Evolutionary conservation across 352 stramenopile genomes (phyloP).

Genomic region (Globisporangium rhizosaccharum): DNA sequence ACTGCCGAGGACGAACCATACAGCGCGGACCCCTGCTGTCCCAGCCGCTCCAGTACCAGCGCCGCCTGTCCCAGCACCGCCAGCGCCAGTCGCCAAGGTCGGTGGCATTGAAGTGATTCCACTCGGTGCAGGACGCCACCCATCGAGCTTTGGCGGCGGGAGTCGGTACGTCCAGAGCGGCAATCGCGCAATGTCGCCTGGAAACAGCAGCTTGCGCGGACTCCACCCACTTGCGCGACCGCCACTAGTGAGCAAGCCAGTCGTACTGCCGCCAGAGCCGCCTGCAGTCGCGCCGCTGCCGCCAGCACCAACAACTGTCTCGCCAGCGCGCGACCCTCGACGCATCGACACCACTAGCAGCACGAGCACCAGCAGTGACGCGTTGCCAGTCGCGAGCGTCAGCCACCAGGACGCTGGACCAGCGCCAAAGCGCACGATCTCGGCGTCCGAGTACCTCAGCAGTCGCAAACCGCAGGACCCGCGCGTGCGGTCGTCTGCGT

Average conservation of each 20-base stretch:
- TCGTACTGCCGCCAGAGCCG: background rate
- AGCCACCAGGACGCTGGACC: background rate
- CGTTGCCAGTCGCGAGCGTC: background rate
- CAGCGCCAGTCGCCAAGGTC: constrained; percentile 3
- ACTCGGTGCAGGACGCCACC: constrained; percentile 27
- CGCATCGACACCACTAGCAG: background rate
- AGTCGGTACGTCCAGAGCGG: constrained; percentile 67
- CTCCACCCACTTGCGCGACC: constrained; percentile 12
- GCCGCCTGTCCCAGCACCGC: background rate
- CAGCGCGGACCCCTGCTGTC: too few species aligned
- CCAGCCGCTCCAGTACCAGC: background rate
- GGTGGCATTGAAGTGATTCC: constrained; percentile 43
- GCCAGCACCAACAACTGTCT: too few species aligned
- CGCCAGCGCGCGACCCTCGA: too few species aligned
- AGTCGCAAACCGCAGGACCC: constrained; percentile 12
- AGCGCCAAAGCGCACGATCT: constrained; percentile 7
- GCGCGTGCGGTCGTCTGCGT: background rate
- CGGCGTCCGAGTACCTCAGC: constrained; percentile 10
- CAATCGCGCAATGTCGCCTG: constrained; percentile 24
- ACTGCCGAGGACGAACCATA: background rate
- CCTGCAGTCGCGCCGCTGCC: too few species aligned
- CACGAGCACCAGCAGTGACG: background rate
- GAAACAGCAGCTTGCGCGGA: constrained; percentile 14
- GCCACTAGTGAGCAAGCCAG: background rate
- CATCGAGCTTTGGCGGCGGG: constrained; percentile 22